Base-by-base conservation (phyloP, 75 land plant genomes). In the Cunninghamia lanceolata region DNA sequence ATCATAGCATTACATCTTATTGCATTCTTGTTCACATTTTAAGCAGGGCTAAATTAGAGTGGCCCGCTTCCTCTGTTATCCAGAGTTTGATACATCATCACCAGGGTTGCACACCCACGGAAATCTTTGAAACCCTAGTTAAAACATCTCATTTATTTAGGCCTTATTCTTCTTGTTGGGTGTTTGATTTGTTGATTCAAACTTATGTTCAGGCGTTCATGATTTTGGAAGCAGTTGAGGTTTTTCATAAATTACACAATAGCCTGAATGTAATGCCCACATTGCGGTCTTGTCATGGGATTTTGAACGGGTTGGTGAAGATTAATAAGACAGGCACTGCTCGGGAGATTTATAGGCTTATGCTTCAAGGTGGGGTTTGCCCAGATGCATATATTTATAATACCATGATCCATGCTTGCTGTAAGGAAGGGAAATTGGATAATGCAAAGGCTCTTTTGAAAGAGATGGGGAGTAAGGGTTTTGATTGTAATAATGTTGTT, bases 321-420 rank as follows among this genome's bases (percentile, higher is more conserved):
- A 75, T 88, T 13, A 86, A 93, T 74, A 83, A 66, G 38, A 89
- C 88, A 78, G 63, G 59, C 5, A 39, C 88, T 66, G 96, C 87
- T 32, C 38, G 85, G 83, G 71, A 88, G 35, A 83, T 94, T 78
- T 94, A 89, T 82, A 87, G 88, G 25, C 90, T 85, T 76, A 88
- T 96, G 88, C 91, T 88, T 77, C 76, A 74, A 32, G 6, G 83
- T 79, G 92, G 94, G 8, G 66, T 89, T 9, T 82, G 77, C 19
- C 95, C 95, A 9, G 94, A 89, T 84, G 81, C 91, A 36, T 91
- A 91, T 87, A 91, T 94, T 30, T 93, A 91, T 83, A 98, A 94
- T 92, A 91, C 97, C 4, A 81, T 97, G 84, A 91, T 98, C 9
- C 91, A 88, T 82, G 94, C 93, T 45, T 87, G 93, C 78, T 91